These are phyloP conservation scores for Thalassia testudinum DNA, from an alignment of 116 monocot genomes.

Conservation along the genomic window DNA sequence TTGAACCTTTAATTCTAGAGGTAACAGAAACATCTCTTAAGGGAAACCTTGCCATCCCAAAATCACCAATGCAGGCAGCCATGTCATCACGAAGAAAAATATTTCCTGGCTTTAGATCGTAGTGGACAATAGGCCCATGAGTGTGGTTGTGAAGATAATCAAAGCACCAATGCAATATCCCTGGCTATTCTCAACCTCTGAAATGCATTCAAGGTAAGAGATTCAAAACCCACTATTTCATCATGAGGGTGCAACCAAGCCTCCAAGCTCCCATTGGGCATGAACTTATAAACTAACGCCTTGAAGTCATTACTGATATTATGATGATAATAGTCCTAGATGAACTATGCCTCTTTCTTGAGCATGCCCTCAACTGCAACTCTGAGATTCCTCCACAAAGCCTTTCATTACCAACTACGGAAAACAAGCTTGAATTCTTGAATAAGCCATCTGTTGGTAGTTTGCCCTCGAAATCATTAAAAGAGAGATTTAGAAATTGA, in stretches of 20 bases:
- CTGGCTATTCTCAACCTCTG: constrained; percentile 2
- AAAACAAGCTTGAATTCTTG: constrained; percentile 18
- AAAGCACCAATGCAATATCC: constrained; percentile 5
- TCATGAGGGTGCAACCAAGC: constrained; percentile 4
- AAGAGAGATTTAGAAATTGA: constrained; percentile 20
- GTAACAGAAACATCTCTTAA: neutral
- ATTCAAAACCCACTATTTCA: neutral
- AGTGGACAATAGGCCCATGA: constrained; percentile 4
- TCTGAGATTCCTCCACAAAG: constrained; percentile 26
- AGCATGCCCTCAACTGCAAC: constrained; percentile 20
- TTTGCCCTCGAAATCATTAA: constrained; percentile 32
- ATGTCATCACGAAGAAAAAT: constrained; percentile 3
- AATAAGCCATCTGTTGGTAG: constrained; percentile 34
- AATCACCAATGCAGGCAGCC: constrained; percentile 5
- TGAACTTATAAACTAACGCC: constrained; percentile 21
- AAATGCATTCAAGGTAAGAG: neutral
- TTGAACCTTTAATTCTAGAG: constrained; percentile 5
- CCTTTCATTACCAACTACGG: constrained; percentile 16
- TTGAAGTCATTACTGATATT: constrained; percentile 12
- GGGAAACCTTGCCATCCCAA: constrained; percentile 5
- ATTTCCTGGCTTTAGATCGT: neutral
- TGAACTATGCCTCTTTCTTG: neutral
- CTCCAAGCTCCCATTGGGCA: constrained; percentile 24
- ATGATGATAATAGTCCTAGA: neutral
- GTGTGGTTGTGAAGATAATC: constrained; percentile 12